Evolutionary conservation across 352 stramenopile species (phyloP).

Genomic region (Phytophthora hibernalis): DNA sequence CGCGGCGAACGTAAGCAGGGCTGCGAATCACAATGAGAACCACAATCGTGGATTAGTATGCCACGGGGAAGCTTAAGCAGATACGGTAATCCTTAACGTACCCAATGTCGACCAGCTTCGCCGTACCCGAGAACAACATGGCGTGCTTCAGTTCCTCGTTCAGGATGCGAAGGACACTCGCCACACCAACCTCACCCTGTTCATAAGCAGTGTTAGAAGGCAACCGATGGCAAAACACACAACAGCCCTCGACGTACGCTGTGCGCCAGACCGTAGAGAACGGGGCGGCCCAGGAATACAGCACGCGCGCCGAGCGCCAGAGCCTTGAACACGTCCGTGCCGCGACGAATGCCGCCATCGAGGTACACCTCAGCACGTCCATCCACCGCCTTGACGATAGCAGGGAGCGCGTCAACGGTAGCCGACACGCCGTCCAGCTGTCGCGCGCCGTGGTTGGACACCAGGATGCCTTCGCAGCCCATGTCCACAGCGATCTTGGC

Average conservation of each 20-base stretch:
- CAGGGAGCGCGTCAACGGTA: conserved; percentile 92
- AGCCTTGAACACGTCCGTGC: conserved; percentile 95
- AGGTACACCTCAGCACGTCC: conserved; percentile 91
- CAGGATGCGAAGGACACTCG: conserved; percentile 89
- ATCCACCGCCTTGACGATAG: conserved; percentile 88
- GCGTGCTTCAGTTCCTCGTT: conserved; percentile 92
- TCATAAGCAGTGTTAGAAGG: too few relatives aligned
- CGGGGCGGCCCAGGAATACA: conserved; percentile 94
- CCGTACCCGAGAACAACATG: conserved; percentile 88
- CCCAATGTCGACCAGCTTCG: conserved; percentile 65
- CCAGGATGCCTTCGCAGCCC: conserved; percentile 92
- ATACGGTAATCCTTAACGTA: conserved; percentile 23
- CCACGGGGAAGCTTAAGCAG: too few relatives aligned
- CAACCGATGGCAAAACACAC: too few relatives aligned
- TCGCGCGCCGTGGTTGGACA: conserved; percentile 94
- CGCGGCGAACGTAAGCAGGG: conserved; percentile 42
- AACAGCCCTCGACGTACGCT: too few relatives aligned
- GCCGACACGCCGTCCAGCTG: conserved; percentile 91
- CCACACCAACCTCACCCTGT: conserved; percentile 85
- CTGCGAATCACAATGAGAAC: conserved; percentile 11
- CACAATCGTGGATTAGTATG: not conserved
- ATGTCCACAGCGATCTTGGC: conserved; percentile 90
- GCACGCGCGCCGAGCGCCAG: conserved; percentile 92
- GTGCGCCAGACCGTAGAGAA: conserved; percentile 94
- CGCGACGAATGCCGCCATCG: conserved; percentile 94